Evolutionary conservation across 2,329 filamentous ascomycete species (phyloP).

Genomic region (Epichloe scottii): DNA sequence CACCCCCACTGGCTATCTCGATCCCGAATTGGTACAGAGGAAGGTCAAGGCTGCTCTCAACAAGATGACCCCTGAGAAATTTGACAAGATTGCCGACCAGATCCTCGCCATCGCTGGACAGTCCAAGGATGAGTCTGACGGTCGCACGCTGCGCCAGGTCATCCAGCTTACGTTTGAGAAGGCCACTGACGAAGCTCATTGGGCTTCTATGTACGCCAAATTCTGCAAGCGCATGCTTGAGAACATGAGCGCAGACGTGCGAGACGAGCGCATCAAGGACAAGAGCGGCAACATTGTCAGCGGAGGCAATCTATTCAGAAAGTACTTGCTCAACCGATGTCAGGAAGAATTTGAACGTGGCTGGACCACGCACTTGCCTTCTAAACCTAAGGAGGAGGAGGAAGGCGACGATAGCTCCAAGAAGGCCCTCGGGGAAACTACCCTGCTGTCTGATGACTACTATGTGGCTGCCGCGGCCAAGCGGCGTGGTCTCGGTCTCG

Average conservation of each 20-base stretch:
- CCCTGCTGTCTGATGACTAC: constrained; percentile 89
- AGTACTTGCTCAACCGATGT: constrained; percentile 95
- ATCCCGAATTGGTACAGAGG: constrained; percentile 87
- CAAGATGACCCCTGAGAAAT: constrained; percentile 99
- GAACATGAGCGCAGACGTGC: constrained; percentile 87
- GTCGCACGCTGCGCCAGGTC: constrained; percentile 88
- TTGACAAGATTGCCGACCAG: constrained; percentile 87
- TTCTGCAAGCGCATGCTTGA: constrained; percentile 97
- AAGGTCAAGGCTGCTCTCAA: constrained; percentile 98
- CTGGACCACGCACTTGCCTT: constrained; percentile 79
- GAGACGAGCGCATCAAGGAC: constrained; percentile 89
- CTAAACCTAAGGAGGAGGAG: constrained; percentile 57
- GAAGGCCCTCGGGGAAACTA: constrained; percentile 55
- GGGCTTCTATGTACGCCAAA: constrained; percentile 97
- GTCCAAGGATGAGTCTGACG: constrained; percentile 90
- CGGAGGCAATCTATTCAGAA: constrained; percentile 90
- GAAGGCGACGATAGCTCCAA: constrained; percentile 34
- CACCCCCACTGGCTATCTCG: constrained; percentile 43
- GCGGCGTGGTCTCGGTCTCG: constrained; percentile 89
- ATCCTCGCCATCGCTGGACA: constrained; percentile 87
- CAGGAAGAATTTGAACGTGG: constrained; percentile 98
- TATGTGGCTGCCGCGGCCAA: constrained; percentile 89
- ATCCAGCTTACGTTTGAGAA: constrained; percentile 99
- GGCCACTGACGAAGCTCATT: constrained; percentile 95
- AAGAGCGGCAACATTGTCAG: constrained; percentile 79